Evolutionary conservation across 495 filamentous ascomycete species (phyloP).

Genomic region (Opeltia flavorubescens): DNA sequence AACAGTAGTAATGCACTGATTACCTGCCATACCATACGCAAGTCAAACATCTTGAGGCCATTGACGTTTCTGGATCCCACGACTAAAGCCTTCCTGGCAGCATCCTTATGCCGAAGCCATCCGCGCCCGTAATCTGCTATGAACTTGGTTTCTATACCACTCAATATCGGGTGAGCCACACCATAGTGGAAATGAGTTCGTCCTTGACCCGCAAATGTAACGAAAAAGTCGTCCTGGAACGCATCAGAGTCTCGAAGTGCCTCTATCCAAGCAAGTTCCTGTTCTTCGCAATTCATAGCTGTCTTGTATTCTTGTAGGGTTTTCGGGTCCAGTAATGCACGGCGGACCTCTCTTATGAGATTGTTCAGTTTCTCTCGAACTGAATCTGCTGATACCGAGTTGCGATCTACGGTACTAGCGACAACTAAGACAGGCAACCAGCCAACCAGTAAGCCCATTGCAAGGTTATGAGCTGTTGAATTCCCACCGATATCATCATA

Average conservation of each 20-base stretch:
- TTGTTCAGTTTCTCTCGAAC: conserved; percentile 24
- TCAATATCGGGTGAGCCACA: conserved; percentile 30
- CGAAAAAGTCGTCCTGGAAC: conserved; percentile 20
- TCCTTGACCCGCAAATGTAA: conserved; percentile 32
- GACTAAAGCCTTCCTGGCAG: conserved; percentile 23
- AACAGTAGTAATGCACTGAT: conserved; percentile 15
- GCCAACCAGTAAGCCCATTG: conserved; percentile 26
- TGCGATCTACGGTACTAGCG: conserved; percentile 34
- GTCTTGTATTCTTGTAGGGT: conserved; percentile 12
- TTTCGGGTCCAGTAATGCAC: conserved; percentile 15
- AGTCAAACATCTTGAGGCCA: conserved; percentile 28
- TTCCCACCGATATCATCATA: conserved; percentile 30
- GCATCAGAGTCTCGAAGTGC: conserved; percentile 3
- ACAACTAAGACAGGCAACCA: conserved; percentile 20
- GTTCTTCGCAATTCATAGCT: conserved; percentile 2
- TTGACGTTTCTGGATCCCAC: conserved; percentile 16
- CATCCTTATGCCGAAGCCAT: conserved; percentile 22
- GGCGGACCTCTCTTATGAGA: conserved; percentile 22
- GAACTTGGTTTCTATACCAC: conserved; percentile 26
- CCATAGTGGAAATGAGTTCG: conserved; percentile 31
- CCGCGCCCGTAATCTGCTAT: conserved; percentile 23
- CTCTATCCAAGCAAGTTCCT: conserved; percentile 5
- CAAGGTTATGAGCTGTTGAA: conserved; percentile 31
- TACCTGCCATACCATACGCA: conserved; percentile 30
- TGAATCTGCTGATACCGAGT: conserved; percentile 29